A percentile compares a stretch with the other conserved stretches of the same genome.
Evolutionary conservation across 2,329 filamentous ascomycete species (phyloP).

Genomic region (Diatrype stigma): DNA sequence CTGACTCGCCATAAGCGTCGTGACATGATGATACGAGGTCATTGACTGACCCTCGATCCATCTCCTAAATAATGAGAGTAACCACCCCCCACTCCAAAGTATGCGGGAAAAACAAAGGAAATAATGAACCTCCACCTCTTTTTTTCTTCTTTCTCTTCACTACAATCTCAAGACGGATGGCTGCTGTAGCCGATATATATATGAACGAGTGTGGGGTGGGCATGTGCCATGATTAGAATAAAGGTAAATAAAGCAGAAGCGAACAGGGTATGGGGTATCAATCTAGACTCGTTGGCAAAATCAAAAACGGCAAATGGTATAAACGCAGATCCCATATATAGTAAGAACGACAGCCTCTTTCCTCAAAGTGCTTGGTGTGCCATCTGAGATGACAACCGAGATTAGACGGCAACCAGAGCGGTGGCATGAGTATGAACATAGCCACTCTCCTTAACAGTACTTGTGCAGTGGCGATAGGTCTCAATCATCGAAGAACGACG

Average conservation of each 20-base stretch:
- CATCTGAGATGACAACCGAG: conserved; percentile 6
- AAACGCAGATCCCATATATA: conserved; percentile 10
- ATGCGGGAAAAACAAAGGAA: conserved; percentile 11
- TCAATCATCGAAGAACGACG: conserved; percentile 53
- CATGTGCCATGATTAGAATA: background rate
- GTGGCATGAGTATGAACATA: background rate
- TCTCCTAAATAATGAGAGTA: background rate
- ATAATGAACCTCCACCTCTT: background rate
- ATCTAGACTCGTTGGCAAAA: conserved; percentile 16
- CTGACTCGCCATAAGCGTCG: background rate
- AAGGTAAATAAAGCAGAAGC: background rate
- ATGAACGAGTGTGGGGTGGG: background rate
- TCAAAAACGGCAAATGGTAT: conserved; percentile 15
- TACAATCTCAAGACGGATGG: background rate
- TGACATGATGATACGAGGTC: background rate
- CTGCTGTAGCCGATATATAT: background rate
- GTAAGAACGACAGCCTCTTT: conserved; percentile 12
- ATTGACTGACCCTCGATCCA: background rate
- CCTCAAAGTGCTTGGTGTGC: conserved; percentile 5
- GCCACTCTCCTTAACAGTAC: background rate
- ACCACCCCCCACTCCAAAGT: background rate
- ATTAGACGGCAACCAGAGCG: conserved; percentile 5
- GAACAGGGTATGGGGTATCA: conserved; percentile 16
- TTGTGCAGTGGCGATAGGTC: background rate
- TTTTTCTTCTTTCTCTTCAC: background rate